A percentile compares a stretch with the other conserved stretches of the same genome.
Conservation (phyloP, 139 green algal species). For the Deuterostichococcus epilithicus region DNA sequence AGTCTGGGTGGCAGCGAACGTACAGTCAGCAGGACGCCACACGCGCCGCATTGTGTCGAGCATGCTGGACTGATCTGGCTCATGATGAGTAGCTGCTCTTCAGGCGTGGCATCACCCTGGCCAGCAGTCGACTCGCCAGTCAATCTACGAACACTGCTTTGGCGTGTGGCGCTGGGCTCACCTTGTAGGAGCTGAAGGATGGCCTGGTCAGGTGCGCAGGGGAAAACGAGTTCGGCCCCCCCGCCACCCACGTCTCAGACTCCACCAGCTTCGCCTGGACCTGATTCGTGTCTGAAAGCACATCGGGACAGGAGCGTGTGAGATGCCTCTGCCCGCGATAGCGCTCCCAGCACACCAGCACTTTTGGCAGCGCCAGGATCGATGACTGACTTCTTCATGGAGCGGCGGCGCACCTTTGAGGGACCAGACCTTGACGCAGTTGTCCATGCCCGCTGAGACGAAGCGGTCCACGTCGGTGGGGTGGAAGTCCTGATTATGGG, state of each 20-base stretch:
- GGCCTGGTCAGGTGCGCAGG: not conserved
- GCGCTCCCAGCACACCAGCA: too few relatives aligned
- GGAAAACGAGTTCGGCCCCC: constrained; percentile 2
- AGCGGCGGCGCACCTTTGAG: constrained; percentile 9
- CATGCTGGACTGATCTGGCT: too few relatives aligned
- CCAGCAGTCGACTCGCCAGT: constrained; percentile 17
- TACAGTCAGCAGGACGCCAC: too few relatives aligned
- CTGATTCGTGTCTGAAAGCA: not conserved
- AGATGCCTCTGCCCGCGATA: too few relatives aligned
- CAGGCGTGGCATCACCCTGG: not conserved
- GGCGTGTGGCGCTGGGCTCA: constrained; percentile 1
- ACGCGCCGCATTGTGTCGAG: too few relatives aligned
- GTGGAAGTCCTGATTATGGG: constrained; percentile 52
- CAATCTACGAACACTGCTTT: constrained; percentile 13
- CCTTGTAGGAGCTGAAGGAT: constrained; percentile 24
- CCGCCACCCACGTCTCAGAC: not conserved
- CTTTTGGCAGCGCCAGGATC: too few relatives aligned
- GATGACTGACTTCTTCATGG: too few relatives aligned
- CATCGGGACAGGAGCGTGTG: too few relatives aligned
- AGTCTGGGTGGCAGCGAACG: constrained; percentile 3
- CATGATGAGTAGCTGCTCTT: not conserved
- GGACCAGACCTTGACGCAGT: constrained; percentile 68
- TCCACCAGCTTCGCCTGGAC: not conserved
- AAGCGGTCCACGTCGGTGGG: constrained; percentile 48
- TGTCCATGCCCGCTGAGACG: constrained; percentile 70